Percentiles rank a stretch among this genome's conserved stretches.
Conservation (phyloP, 495 filamentous ascomycete species). For the Usnea hakonensis region DNA sequence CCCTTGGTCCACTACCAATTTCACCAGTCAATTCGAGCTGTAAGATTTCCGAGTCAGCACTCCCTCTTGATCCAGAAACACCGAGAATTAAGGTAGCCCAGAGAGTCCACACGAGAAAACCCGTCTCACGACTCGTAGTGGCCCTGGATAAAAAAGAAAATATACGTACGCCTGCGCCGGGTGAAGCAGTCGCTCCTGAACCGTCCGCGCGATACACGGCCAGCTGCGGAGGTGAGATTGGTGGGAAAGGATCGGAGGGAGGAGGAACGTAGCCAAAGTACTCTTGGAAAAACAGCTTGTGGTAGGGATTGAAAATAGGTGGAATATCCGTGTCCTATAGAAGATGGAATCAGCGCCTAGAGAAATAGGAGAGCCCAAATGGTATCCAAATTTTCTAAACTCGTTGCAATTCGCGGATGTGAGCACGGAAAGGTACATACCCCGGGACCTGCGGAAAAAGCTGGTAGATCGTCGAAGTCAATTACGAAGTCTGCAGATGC, state of each 20-base stretch:
- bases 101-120: not conserved
- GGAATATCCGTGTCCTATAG: slow-evolving; percentile 27
- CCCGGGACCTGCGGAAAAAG: slow-evolving; percentile 18
- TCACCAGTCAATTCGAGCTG: slow-evolving; percentile 31
- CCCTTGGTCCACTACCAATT: slow-evolving; percentile 36
- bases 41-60: not conserved
- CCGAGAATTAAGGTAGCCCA: not conserved
- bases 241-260: slow-evolving; percentile 33
- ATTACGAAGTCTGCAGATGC: slow-evolving; percentile 1
- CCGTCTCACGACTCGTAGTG: not conserved
- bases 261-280: slow-evolving; percentile 36
- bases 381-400: not conserved
- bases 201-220: slow-evolving; percentile 34
- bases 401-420: not conserved
- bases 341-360: not conserved
- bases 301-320: slow-evolving; percentile 39
- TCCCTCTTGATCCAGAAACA: not conserved
- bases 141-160: not conserved
- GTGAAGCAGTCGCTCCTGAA: slow-evolving; percentile 22
- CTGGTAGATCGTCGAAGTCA: slow-evolving; percentile 28
- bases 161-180: slow-evolving; percentile 23
- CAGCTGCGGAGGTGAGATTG: slow-evolving; percentile 35
- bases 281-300: slow-evolving; percentile 33
- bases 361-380: not conserved
- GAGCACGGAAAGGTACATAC: not conserved